Evolutionary conservation across 2,329 filamentous ascomycete species (phyloP).

Genomic region (Pyrenophora graminea): DNA sequence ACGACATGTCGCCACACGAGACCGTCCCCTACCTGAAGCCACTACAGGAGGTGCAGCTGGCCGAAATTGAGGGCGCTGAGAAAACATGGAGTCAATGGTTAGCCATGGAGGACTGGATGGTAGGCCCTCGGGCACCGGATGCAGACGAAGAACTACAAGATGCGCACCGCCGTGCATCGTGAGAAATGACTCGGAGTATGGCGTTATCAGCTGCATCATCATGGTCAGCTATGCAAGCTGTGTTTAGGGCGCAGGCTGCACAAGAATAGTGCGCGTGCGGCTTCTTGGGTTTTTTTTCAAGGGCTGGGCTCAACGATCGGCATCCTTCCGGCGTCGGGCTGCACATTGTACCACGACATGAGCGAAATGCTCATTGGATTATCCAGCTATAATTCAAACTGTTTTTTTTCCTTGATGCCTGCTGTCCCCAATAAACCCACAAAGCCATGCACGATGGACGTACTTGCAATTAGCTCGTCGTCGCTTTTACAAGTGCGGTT

Average conservation of each 20-base stretch:
- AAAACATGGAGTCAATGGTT: conserved; percentile 91
- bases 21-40: conserved; percentile 85
- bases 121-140: conserved; percentile 75
- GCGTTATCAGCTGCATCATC: conserved; percentile 25
- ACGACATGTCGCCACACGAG: conserved; percentile 84
- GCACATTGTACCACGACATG: conserved; percentile 1
- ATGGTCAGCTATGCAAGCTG: conserved; percentile 9
- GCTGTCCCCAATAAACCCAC: no score
- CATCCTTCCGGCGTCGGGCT: conserved; percentile 4
- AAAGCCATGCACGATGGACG: no score
- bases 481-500: no score
- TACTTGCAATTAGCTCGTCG: no score
- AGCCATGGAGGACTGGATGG: conserved; percentile 98
- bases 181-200: conserved; percentile 25
- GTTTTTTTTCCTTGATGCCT: not conserved
- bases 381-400: not conserved
- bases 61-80: conserved; percentile 83
- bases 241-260: conserved; percentile 6
- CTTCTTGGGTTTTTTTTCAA: conserved; percentile 13
- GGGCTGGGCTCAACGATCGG: conserved; percentile 21
- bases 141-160: conserved; percentile 35
- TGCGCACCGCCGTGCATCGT: conserved; percentile 28
- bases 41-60: conserved; percentile 73
- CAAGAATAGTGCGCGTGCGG: conserved; percentile 9
- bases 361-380: not conserved